Evolutionary conservation across 805 yeast species (phyloP), one percentile per base, ranked within the genome.

Genomic region (Tetrapisispora taiwanensis): DNA sequence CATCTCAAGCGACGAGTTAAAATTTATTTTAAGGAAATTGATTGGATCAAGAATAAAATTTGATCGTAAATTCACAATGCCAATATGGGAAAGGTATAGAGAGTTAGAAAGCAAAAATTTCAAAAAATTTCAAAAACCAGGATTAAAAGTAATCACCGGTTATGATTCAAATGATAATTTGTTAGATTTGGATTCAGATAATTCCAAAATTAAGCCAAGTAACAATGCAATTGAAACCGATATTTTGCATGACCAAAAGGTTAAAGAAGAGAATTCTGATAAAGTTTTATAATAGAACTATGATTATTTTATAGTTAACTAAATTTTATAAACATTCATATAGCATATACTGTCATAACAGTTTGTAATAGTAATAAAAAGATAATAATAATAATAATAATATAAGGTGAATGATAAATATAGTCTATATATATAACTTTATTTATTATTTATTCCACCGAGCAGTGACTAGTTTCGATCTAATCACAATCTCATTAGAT

Each of bases 1-100:
- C 7, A 53, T 52, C 1, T 52, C 64, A 20, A 17, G 63, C 7
- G 44, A 51, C 2, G 53, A 63, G 47, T 40, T 74, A 28, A 66
- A 71, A 41, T 72, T 69, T 46, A 69, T 67, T 41, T 48, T 75
- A 44, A 63, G 79, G 42, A 76, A 77, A 53, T 48, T 76, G 32
- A 70, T 67, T 38, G 81, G 78, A 3, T 62, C 72, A 15, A 62
- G 44, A 15, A 46, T 53, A 15, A 42, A 42, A 15, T 48, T 54
- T 33, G 35, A 43, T 7, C 45, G 46, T 6, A 33, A 46, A 15
- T 31, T 45, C 12, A 1, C 42, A 51, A 19, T 45, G 42, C 36
- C 43, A 43, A 13, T 50, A 43, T 39, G 54, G 56, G 35, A 51
- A 43, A 10, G 15, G 13, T 15, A 35, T 26, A 27, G 52, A 51